Conservation (phyloP, 352 stramenopile genomes). For the Pythium myriotylum region DNA sequence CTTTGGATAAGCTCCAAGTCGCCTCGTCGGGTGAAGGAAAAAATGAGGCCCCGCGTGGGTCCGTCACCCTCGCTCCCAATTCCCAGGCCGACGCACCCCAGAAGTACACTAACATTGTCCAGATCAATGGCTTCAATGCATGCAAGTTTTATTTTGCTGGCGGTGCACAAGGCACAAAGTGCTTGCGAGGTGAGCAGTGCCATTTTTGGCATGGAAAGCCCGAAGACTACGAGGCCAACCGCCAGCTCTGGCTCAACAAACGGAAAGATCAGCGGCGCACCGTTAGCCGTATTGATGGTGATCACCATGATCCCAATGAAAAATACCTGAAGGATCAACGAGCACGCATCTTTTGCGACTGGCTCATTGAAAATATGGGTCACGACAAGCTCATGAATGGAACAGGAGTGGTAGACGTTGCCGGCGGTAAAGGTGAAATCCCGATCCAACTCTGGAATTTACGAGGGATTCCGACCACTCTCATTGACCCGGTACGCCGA, state of each 20-base stretch:
- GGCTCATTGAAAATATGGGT: slow-evolving; percentile 73
- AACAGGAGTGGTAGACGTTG: slow-evolving; percentile 84
- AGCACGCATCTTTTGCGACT: slow-evolving; percentile 80
- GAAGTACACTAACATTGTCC: slow-evolving; percentile 88
- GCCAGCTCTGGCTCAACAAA: slow-evolving; percentile 65
- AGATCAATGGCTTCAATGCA: slow-evolving; percentile 74
- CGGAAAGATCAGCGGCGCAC: slow-evolving; percentile 63
- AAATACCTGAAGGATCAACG: slow-evolving; percentile 78
- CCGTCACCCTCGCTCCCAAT: slow-evolving; percentile 45
- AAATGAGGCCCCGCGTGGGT: slow-evolving; percentile 24
- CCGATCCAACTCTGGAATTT: slow-evolving; percentile 81
- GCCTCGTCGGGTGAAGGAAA: not conserved
- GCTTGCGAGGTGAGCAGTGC: slow-evolving; percentile 62
- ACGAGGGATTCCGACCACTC: slow-evolving; percentile 73
- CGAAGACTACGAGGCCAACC: slow-evolving; percentile 67
- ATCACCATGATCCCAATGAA: slow-evolving; percentile 58
- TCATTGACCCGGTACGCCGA: slow-evolving; percentile 78
- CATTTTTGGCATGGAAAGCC: slow-evolving; percentile 80
- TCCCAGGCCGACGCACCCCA: slow-evolving; percentile 46
- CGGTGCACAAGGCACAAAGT: slow-evolving; percentile 58
- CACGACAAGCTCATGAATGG: slow-evolving; percentile 41
- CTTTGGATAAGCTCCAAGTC: not conserved
- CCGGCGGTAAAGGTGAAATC: slow-evolving; percentile 88
- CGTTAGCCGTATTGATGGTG: slow-evolving; percentile 55
- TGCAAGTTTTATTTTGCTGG: slow-evolving; percentile 88